phyloP scores from a whole-genome alignment of 306 rosid genomes.

The Ziziphus jujuba region DNA sequence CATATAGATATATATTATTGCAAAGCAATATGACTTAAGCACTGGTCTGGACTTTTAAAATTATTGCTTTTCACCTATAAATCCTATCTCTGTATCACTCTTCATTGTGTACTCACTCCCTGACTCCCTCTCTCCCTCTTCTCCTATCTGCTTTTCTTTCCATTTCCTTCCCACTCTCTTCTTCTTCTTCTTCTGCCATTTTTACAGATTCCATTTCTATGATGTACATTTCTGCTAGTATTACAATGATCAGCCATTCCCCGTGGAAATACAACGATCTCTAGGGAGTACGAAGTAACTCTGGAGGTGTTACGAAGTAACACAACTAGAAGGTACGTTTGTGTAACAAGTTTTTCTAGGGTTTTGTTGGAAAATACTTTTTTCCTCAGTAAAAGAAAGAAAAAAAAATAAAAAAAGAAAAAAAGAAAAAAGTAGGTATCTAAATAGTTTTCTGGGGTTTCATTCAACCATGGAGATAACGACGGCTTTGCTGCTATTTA shows the following conservation, averaged over 20 bases:
- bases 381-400: no score
- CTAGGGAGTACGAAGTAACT: no score
- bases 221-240: no score
- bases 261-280: neutral
- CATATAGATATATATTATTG: conserved; percentile 13
- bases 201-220: neutral
- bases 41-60: conserved; percentile 54
- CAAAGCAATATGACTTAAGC: conserved; percentile 11
- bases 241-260: neutral
- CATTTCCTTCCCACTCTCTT: neutral
- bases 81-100: conserved; percentile 43
- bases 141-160: no score
- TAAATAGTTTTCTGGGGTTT: neutral
- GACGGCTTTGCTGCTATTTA: conserved; percentile 56
- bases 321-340: neutral
- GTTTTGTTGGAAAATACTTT: conserved; percentile 9
- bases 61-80: conserved; percentile 77
- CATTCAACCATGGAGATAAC: conserved; percentile 60
- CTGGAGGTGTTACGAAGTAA: no score
- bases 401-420: no score
- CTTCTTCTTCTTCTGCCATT: neutral
- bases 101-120: conserved; percentile 24
- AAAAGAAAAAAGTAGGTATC: no score
- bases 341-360: neutral
- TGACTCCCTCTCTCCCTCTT: no score